Conservation (phyloP, 2,329 filamentous ascomycete genomes). For the Bisporella sp. region DNA sequence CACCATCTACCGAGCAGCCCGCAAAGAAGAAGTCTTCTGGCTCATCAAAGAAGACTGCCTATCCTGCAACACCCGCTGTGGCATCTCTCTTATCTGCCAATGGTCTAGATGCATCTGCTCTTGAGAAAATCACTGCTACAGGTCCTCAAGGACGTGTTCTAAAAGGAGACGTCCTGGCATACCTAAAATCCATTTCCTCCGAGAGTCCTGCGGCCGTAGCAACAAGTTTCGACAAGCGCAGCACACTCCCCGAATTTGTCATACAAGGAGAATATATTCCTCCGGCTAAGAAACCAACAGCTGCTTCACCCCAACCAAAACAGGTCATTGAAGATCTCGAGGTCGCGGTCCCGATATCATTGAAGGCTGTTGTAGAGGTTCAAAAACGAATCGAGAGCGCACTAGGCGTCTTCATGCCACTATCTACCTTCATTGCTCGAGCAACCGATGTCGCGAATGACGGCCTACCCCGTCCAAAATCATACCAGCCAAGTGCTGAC, state of each 20-base stretch:
- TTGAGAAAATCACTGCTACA: conserved; percentile 76
- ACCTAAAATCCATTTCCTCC: conserved; percentile 70
- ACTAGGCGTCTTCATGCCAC: conserved; percentile 72
- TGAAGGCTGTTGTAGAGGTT: conserved; percentile 70
- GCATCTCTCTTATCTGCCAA: conserved; percentile 73
- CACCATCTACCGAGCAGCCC: conserved; percentile 16
- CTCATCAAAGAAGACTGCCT: conserved; percentile 56
- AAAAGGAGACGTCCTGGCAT: conserved; percentile 92
- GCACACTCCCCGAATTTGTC: conserved; percentile 88
- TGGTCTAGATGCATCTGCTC: conserved; percentile 66
- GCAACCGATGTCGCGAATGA: conserved; percentile 86
- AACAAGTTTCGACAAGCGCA: conserved; percentile 63
- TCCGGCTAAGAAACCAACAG: conserved; percentile 30
- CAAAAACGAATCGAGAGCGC: conserved; percentile 74
- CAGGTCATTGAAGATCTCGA: conserved; percentile 42
- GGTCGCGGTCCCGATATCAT: conserved; percentile 68
- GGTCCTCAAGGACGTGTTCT: conserved; percentile 83
- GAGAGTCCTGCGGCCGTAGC: conserved; percentile 67
- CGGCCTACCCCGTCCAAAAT: conserved; percentile 63
- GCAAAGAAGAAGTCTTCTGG: conserved; percentile 32
- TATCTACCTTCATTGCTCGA: conserved; percentile 80
- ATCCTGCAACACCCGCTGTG: conserved; percentile 78
- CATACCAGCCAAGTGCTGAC: conserved; percentile 60
- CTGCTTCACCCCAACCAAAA: conserved; percentile 33
- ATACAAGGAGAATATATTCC: conserved; percentile 65